A percentile compares a stretch with the other conserved stretches of the same genome.
Conservation (phyloP, 2,329 filamentous ascomycete species). For the Botrytis tulipae region DNA sequence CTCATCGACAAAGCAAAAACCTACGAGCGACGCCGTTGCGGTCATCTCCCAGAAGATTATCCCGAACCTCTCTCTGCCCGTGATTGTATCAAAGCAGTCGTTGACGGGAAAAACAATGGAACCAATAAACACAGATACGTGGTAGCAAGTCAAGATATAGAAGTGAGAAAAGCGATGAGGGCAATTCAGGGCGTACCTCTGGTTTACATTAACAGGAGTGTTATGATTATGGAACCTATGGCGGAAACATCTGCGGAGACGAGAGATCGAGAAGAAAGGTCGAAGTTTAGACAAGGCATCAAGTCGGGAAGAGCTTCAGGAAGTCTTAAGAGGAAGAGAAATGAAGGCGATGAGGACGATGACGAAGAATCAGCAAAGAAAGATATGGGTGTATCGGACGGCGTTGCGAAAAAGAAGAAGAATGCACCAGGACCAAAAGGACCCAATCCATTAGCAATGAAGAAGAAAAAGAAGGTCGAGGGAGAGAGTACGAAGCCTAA, state of each 20-base stretch:
- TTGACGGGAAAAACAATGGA: slow-evolving; percentile 71
- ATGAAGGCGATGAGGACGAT: slow-evolving; percentile 37
- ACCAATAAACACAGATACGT: slow-evolving; percentile 79
- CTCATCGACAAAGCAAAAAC: slow-evolving; percentile 72
- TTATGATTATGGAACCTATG: slow-evolving; percentile 80
- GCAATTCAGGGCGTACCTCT: slow-evolving; percentile 70
- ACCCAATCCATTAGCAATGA: slow-evolving; percentile 69
- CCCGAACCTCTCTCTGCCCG: slow-evolving; percentile 66
- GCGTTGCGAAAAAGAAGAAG: slow-evolving; percentile 50
- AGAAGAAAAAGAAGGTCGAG: slow-evolving; percentile 59
- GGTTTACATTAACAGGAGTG: slow-evolving; percentile 74
- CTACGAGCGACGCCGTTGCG: slow-evolving; percentile 73
- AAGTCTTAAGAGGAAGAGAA: slow-evolving; percentile 40
- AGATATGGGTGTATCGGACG: slow-evolving; percentile 26
- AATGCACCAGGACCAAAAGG: slow-evolving; percentile 61
- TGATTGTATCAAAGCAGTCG: slow-evolving; percentile 71
- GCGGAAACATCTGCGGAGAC: slow-evolving; percentile 61
- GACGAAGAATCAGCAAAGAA: slow-evolving; percentile 29
- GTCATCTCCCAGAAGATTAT: slow-evolving; percentile 70
- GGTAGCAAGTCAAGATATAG: slow-evolving; percentile 69
- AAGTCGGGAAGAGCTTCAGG: slow-evolving; percentile 49
- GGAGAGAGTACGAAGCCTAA: slow-evolving; percentile 27
- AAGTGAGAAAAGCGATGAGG: slow-evolving; percentile 62
- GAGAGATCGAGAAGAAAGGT: slow-evolving; percentile 66
- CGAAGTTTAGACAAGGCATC: slow-evolving; percentile 71